Conservation (phyloP, 768 basidiomycete genomes). For the Rhodotorula babjevae region DNA sequence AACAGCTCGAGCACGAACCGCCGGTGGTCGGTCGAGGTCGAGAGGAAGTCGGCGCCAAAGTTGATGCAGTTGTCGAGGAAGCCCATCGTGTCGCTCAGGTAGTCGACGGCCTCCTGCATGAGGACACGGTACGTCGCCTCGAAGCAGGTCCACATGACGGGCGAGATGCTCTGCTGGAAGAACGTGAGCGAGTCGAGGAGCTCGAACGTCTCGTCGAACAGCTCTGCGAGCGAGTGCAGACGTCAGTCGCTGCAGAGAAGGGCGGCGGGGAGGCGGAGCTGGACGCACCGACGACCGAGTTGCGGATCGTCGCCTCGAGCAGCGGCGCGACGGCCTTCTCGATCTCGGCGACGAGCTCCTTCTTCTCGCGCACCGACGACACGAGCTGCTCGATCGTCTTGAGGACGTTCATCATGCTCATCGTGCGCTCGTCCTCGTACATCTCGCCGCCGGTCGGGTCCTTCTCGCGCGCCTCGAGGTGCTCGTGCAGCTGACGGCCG, state of each 20-base stretch:
- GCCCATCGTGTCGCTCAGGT: conserved; percentile 76
- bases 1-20: conserved; percentile 80
- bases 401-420: conserved; percentile 78
- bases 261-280: neutral
- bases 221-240: conserved; percentile 52
- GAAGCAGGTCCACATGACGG: conserved; percentile 80
- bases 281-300: conserved; percentile 64
- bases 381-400: conserved; percentile 57
- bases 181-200: conserved; percentile 79
- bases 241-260: neutral
- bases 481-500: conserved; percentile 67
- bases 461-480: conserved; percentile 50
- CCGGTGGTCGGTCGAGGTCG: conserved; percentile 66
- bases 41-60: conserved; percentile 71
- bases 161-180: conserved; percentile 68
- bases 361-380: conserved; percentile 64
- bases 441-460: conserved; percentile 53
- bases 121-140: conserved; percentile 76
- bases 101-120: conserved; percentile 77
- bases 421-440: conserved; percentile 69
- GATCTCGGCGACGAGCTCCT: conserved; percentile 69
- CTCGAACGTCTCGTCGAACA: conserved; percentile 83
- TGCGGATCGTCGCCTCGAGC: conserved; percentile 69
- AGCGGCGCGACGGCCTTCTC: conserved; percentile 77
- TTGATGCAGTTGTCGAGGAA: conserved; percentile 83